Evolutionary conservation across 441 rosid genomes (phyloP), one percentile per base, ranked within the genome.

Genomic region (Corymbia calophylla): DNA sequence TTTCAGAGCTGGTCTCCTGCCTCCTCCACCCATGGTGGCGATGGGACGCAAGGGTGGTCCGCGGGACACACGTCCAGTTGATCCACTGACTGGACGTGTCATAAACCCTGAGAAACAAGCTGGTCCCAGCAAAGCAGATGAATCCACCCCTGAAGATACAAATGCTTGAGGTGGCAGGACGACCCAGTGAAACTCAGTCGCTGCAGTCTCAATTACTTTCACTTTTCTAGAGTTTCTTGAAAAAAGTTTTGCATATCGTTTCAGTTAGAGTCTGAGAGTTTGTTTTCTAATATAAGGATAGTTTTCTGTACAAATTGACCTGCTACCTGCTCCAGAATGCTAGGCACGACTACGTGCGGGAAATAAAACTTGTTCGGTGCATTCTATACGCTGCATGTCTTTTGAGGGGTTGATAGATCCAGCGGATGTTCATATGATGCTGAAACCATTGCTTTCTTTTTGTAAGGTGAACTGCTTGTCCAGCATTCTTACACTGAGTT

Each of bases 21-120:
- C 99, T 23, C 97, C 99, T 29, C 97, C 97, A 11, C 98, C 98
- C 66, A 94, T 95, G 98, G 91, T 94, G 48, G 98, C 94, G 87
- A 94, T 97, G 97, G 97, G 95, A 58, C 96, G 95, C 87, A 97
- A 97, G 93, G 98, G 99, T 48, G 99, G 99, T 84, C 94, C 95
- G 12, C 93, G 98, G 23, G 97, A 97, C 91, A 93, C 90, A 3
- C 96, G 97, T 81, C 96, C 95, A 1, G 93, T 97, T 66, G 96
- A 97, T 92, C 97, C 99, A 55, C 91, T 97, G 95, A 95, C 97
- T 13, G 99, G 99, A 68, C 94, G 94, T 84, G 54, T 94, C 90
- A 87, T 94, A 88, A 88, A 91, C 60, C 88, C 92, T 10, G 95
- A 90, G 90, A 94, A 91, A 88, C 89, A 44, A 77, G 84, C 53